These are phyloP conservation scores for Heritiera littoralis DNA, from an alignment of 345 rosid genomes.

Conservation along the genomic window DNA sequence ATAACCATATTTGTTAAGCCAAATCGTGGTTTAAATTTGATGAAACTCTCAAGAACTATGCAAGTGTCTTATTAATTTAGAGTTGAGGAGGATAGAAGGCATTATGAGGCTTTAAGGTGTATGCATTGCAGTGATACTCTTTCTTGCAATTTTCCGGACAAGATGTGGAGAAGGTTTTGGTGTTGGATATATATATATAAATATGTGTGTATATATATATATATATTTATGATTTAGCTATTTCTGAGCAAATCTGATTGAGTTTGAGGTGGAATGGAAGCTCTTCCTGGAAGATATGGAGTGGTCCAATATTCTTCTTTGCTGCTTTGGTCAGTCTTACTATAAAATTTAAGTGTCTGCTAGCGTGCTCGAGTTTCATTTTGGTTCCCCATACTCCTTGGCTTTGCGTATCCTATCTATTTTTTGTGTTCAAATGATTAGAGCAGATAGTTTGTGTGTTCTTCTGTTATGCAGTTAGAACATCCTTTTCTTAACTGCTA, in stretches of 20 bases:
- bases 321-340: too few species aligned
- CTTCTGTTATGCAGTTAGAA: not conserved
- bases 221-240: too few species aligned
- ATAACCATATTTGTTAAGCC: too few species aligned
- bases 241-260: too few species aligned
- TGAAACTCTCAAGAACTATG: not conserved
- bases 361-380: not conserved
- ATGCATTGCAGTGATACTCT: not conserved
- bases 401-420: not conserved
- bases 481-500: not conserved
- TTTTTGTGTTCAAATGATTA: not conserved
- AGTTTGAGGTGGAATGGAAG: constrained; percentile 35
- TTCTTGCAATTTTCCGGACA: too few species aligned
- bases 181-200: too few species aligned
- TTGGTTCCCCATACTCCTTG: not conserved
- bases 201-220: too few species aligned
- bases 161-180: too few species aligned
- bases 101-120: not conserved
- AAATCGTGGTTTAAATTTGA: not conserved
- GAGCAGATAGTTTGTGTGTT: not conserved
- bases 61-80: not conserved
- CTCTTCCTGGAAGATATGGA: not conserved
- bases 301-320: too few species aligned
- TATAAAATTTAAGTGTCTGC: not conserved
- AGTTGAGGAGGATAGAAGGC: not conserved